Evolutionary conservation across 139 green algal genomes (phyloP).

Genomic region (Auxenochlorella protothecoides): DNA sequence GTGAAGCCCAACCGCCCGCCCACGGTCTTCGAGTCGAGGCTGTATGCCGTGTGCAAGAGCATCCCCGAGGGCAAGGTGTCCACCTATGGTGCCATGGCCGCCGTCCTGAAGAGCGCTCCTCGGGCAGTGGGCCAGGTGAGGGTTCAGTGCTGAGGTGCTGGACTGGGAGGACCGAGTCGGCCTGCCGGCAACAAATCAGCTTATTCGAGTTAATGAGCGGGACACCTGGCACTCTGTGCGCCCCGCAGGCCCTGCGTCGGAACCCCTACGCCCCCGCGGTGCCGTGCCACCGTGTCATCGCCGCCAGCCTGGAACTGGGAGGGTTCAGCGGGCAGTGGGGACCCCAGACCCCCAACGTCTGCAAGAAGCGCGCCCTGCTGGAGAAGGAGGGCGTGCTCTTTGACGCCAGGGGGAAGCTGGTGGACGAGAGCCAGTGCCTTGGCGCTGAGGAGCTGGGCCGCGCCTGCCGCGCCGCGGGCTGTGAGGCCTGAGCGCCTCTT

Average conservation of each 20-base stretch:
- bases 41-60: slow-evolving; percentile 44
- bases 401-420: background rate
- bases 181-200: too few relatives aligned
- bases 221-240: background rate
- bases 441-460: too few relatives aligned
- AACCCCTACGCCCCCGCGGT: slow-evolving; percentile 66
- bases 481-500: too few relatives aligned
- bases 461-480: too few relatives aligned
- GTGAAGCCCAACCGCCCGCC: slow-evolving; percentile 11
- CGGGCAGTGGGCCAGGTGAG: slow-evolving; percentile 58
- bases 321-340: slow-evolving; percentile 61
- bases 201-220: background rate
- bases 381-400: slow-evolving; percentile 47
- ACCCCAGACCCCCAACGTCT: slow-evolving; percentile 19
- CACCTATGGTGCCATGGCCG: slow-evolving; percentile 58
- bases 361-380: slow-evolving; percentile 42
- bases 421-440: too few relatives aligned
- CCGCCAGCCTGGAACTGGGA: slow-evolving; percentile 43
- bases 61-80: slow-evolving; percentile 59
- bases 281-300: slow-evolving; percentile 70
- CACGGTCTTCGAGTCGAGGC: slow-evolving; percentile 41
- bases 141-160: background rate
- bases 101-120: slow-evolving; percentile 35
- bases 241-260: slow-evolving; percentile 45
- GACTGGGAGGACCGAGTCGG: background rate